These are phyloP conservation scores for Nannochloropsis salina DNA, from an alignment of 108 stramenopile genomes.

Conservation along the genomic window DNA sequence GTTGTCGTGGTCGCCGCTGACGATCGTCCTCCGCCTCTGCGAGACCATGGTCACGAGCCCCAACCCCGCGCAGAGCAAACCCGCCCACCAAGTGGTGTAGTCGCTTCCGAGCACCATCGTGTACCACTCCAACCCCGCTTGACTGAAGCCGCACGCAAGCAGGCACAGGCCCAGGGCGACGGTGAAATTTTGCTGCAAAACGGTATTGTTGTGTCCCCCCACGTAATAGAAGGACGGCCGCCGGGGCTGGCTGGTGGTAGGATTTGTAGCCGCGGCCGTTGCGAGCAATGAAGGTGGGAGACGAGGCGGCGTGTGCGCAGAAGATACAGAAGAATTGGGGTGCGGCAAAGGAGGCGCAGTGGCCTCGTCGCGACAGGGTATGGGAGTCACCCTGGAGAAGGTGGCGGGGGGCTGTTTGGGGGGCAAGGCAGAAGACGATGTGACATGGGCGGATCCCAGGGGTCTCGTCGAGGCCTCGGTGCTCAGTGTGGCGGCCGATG, in stretches of 20 bases:
- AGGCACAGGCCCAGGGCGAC: conserved; percentile 7
- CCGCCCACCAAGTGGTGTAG: neutral
- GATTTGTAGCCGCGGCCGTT: neutral
- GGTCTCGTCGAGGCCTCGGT: neutral
- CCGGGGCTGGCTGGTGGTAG: neutral
- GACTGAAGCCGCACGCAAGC: neutral
- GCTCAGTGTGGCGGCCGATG: neutral
- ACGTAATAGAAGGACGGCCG: no score
- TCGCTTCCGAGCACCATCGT: neutral
- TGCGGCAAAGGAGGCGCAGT: neutral
- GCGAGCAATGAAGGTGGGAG: neutral
- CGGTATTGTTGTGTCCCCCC: neutral
- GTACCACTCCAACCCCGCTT: neutral
- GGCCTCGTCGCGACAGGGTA: neutral
- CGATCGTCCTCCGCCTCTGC: neutral
- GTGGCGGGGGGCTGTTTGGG: neutral
- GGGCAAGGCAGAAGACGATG: neutral
- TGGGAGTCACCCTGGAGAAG: neutral
- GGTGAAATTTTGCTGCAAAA: neutral
- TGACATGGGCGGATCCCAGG: neutral
- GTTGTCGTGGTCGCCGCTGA: neutral
- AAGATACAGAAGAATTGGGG: neutral
- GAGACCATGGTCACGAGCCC: neutral
- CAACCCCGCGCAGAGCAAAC: neutral
- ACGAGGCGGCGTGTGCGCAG: neutral